Evolutionary conservation across 805 yeast species (phyloP), one percentile per base, ranked within the genome.

Genomic region (Vanderwaltozyma tropicalis): DNA sequence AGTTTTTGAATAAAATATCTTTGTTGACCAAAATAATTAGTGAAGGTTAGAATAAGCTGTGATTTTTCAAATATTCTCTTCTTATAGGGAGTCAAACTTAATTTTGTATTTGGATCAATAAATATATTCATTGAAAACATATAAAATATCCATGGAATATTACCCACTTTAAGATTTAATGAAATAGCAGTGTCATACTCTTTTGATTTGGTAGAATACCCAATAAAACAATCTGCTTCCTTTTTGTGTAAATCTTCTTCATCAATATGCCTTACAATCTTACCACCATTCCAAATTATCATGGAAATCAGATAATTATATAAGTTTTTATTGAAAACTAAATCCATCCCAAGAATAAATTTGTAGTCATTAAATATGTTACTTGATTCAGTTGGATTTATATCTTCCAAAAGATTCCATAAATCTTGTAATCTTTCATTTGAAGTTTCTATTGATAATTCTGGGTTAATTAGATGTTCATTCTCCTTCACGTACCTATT

Each of bases 21-120:
- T 1, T 94, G 82, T 51, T 82, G 92, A 0, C 96, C 96, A 17
- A 81, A 72, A 52, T 83, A 87, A 49, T 86, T 85, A 0, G 96
- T 79, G 3, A 84, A 72, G 9, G 86, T 69, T 10, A 86, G 71
- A 3, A 67, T 62, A 28, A 76, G 56, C n/a, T 71, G 67, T 13
- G 62, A 61, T 66, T 81, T 72, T 5, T 68, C 75, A 1, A 71
- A 64, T 2, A 85, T 47, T 0, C 55, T 63, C 17, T 57, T 53
- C 25, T 64, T 64, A 5, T 68, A 64, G 0, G 97, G 97, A 50
- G 77, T 76, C 49, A 82, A 87, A 5, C 86, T 67, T 14, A 88
- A 56, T 44, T 72, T 72, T 1, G 53, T 49, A 8, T 50, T 48
- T 0, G 95, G 89, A 3, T 69, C 52, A 2, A 68, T 63, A 75